These are phyloP conservation scores for Fusarium beomiforme DNA, from an alignment of 2,329 filamentous ascomycete genomes.

Conservation along the genomic window DNA sequence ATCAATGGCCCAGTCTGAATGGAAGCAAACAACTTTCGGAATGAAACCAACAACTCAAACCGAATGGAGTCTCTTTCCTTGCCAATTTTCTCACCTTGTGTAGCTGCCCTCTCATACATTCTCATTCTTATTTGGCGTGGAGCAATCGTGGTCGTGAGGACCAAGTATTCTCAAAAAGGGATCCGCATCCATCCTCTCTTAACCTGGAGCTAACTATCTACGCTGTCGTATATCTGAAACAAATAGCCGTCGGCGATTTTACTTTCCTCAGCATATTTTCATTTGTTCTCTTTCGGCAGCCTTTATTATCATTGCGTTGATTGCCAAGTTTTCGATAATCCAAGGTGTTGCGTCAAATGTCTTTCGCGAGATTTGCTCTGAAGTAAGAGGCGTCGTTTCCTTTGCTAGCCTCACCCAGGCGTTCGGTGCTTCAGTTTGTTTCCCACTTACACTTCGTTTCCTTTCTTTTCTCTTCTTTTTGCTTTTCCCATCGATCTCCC, in stretches of 20 bases:
- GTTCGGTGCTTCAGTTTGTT: conserved; percentile 9
- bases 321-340: neutral
- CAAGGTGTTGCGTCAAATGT: neutral
- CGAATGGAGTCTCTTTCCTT: neutral
- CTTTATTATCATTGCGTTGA: neutral
- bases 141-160: neutral
- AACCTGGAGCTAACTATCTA: neutral
- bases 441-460: conserved; percentile 10
- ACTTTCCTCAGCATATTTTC: neutral
- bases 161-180: neutral
- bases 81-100: neutral
- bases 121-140: neutral
- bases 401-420: conserved; percentile 18
- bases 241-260: neutral
- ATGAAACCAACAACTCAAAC: neutral
- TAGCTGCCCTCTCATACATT: neutral
- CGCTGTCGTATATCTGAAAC: neutral
- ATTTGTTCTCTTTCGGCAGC: neutral
- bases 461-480: conserved; percentile 36
- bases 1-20: neutral
- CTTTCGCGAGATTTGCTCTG: neutral
- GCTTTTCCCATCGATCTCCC: conserved; percentile 39
- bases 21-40: neutral
- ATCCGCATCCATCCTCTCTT: neutral
- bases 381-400: neutral